Conservation (phyloP, 257 asterid genomes). For the Solanum commersonii region DNA sequence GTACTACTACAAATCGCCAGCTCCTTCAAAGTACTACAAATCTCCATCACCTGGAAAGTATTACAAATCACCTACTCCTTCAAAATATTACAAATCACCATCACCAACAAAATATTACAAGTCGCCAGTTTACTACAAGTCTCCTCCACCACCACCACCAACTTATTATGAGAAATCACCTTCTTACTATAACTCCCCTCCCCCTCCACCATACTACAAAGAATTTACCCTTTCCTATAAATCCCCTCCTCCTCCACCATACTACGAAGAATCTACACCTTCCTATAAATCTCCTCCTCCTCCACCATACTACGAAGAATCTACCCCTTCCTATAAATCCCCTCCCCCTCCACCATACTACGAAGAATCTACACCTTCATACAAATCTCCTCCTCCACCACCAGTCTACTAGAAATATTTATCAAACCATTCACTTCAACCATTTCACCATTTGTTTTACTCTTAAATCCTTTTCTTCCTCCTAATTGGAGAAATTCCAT, state of each 20-base stretch:
- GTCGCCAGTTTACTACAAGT: background rate
- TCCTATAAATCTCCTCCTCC: background rate
- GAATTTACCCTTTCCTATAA: too few species aligned
- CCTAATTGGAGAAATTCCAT: background rate
- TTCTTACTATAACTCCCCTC: background rate
- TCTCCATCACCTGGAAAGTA: background rate
- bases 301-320: background rate
- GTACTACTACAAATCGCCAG: background rate
- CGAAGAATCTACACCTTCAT: background rate
- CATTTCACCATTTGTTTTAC: background rate
- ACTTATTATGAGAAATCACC: background rate
- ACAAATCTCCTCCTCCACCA: background rate
- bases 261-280: background rate
- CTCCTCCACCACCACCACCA: background rate
- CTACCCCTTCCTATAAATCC: background rate
- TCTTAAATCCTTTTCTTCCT: background rate
- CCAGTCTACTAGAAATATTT: background rate
- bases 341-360: background rate
- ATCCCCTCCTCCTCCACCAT: background rate
- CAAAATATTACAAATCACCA: background rate
- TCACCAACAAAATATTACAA: background rate
- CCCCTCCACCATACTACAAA: background rate
- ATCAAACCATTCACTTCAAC: background rate
- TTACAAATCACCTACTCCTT: background rate
- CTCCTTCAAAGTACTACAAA: background rate